Evolutionary conservation across 768 basidiomycete genomes (phyloP), one percentile per base, ranked within the genome.

Genomic region (Brasilioporus rufonigricans): DNA sequence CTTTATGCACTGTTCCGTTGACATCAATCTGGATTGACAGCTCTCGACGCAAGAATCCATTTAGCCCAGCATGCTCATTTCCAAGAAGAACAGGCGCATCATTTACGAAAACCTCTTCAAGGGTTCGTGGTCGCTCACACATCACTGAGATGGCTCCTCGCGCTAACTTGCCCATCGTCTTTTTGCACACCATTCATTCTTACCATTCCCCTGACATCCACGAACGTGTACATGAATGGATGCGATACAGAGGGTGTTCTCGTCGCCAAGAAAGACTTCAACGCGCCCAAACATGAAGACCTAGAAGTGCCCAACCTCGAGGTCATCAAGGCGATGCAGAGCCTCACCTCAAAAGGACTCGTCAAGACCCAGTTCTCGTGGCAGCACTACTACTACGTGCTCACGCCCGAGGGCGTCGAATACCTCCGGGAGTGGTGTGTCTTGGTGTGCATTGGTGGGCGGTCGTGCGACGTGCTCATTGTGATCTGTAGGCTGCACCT

Each of bases 81-180:
- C 91, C 70, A 99, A 99, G 82, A 71, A 88, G 76, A 91, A 98
- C 84, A 83, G 88, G 78, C 91, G 92, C 70, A 74, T 82, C 73
- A 98, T 99, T 82, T 99, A 97, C 82, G 95, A 99, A 79, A 90
- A 89, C 81, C 94, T 99, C 83, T 99, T 99, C 91, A 97, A 97
- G 80, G 94, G 93, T 94, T 62, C 62, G 87, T 32, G n/a, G 16
- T 36, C 31, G 1, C 18, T 29, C 3, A 12, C n/a, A 43, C 12
- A 35, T 55, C 14, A 38, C 10, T 8, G 24, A 18, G 33, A 4
- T 35, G n/a, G n/a, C 9, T 38, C 19, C 19, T 39, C 14, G 31
- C 18, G 19, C 12, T 39, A 9, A 39, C 19, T 19, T 38, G 35
- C 9, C 19, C 27, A 19, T n/a, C 38, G 18, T 39, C 19, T 12